Percentiles rank a stretch among this genome's conserved stretches.
phyloP scores from a whole-genome alignment of 2,329 filamentous ascomycete genomes.

The Aspergillus hiratsukae region DNA sequence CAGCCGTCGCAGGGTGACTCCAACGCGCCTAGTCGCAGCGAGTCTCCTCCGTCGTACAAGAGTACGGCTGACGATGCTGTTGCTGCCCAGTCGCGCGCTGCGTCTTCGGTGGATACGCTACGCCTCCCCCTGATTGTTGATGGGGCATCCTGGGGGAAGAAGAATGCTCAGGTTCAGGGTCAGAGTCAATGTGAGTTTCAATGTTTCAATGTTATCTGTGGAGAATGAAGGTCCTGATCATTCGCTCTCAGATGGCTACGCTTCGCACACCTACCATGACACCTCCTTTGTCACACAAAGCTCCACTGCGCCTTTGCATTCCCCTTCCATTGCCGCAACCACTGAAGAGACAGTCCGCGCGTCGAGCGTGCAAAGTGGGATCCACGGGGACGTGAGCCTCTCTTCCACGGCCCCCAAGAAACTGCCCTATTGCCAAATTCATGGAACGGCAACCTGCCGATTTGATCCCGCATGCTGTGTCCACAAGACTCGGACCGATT shows the following conservation, averaged over 20 bases:
- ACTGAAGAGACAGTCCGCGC: background rate
- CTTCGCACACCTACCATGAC: background rate
- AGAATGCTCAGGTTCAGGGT: background rate
- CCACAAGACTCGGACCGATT: constrained; percentile 7
- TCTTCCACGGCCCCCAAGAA: constrained; percentile 3
- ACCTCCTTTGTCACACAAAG: background rate
- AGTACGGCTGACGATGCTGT: background rate
- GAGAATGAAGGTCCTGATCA: background rate
- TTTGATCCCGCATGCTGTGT: constrained; percentile 17
- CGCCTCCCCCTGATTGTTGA: background rate
- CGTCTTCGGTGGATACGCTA: background rate
- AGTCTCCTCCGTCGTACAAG: background rate
- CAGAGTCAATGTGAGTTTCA: background rate
- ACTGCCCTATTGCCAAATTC: background rate
- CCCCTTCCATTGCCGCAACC: background rate
- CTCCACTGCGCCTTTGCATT: background rate
- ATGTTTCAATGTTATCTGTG: background rate
- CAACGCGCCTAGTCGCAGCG: background rate
- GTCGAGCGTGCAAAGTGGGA: background rate
- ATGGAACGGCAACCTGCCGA: constrained; percentile 7
- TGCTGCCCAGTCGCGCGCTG: background rate
- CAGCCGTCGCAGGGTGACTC: background rate
- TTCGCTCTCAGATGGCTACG: background rate
- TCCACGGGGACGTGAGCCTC: background rate
- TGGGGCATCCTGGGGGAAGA: background rate